Conservation (phyloP, 768 basidiomycete genomes). For the Amanita fuliginea region DNA sequence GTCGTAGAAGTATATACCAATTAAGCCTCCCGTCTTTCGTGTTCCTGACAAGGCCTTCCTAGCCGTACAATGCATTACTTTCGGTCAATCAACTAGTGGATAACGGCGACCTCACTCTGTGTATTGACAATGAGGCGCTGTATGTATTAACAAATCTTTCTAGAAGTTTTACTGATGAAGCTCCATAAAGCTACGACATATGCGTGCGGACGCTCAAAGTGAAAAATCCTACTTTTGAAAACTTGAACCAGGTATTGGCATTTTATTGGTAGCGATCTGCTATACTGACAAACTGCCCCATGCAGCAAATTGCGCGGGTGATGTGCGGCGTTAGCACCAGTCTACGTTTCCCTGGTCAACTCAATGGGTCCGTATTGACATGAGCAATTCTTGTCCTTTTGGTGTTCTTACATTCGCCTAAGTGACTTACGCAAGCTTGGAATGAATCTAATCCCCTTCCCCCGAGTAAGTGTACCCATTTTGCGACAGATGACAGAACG, state of each 20-base stretch:
- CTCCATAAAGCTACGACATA: constrained; percentile 53
- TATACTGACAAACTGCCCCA: background rate
- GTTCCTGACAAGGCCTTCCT: constrained; percentile 33
- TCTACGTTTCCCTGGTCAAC: constrained; percentile 86
- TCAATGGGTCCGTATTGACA: constrained; percentile 56
- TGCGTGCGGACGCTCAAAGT: constrained; percentile 54
- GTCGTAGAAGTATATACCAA: constrained; percentile 50
- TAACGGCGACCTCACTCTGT: constrained; percentile 73
- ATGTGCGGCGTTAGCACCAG: constrained; percentile 95
- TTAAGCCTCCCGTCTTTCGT: constrained; percentile 26
- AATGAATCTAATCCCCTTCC: constrained; percentile 95
- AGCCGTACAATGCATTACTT: constrained; percentile 82
- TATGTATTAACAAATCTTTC: constrained; percentile 21
- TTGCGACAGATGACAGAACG: constrained; percentile 8
- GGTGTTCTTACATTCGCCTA: constrained; percentile 6
- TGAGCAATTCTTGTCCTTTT: background rate
- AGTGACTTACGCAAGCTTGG: constrained; percentile 84
- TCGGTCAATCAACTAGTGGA: constrained; percentile 87
- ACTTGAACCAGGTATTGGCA: constrained; percentile 55
- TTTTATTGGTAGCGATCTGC: background rate
- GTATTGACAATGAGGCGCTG: constrained; percentile 84
- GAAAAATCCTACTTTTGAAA: constrained; percentile 47
- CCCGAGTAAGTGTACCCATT: constrained; percentile 61
- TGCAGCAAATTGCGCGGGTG: constrained; percentile 68
- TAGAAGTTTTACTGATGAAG: background rate